A percentile compares a stretch with the other conserved stretches of the same genome.
These are phyloP conservation scores for Bretziella fagacearum DNA, from an alignment of 2,329 filamentous ascomycete genomes.

Conservation along the genomic window DNA sequence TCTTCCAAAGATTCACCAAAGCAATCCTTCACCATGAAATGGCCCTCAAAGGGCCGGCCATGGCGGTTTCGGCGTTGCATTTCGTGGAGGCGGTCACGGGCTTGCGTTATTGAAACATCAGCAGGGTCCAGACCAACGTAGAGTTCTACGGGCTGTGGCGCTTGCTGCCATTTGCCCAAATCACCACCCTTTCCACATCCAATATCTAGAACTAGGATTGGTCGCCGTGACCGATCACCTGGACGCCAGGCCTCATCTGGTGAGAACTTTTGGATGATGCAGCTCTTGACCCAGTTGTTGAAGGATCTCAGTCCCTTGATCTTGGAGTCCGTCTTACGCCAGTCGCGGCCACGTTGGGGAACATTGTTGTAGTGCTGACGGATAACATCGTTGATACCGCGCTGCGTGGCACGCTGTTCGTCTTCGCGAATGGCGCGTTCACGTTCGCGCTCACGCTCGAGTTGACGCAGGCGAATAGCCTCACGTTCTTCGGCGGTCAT, in stretches of 20 bases:
- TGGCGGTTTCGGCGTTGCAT: constrained; percentile 46
- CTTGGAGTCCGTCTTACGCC: constrained; percentile 82
- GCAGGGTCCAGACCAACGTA: constrained; percentile 93
- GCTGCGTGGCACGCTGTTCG: constrained; percentile 25
- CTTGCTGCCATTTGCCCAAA: constrained; percentile 86
- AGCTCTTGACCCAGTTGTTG: constrained; percentile 99
- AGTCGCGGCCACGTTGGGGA: constrained; percentile 81
- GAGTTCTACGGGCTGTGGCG: constrained; percentile 75
- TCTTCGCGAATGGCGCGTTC: constrained; percentile 23
- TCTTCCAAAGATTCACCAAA: constrained; percentile 73
- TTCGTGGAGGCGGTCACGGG: constrained; percentile 61
- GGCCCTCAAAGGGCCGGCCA: constrained; percentile 60
- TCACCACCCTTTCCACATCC: constrained; percentile 96
- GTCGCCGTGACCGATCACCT: constrained; percentile 35
- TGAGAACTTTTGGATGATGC: constrained; percentile 90
- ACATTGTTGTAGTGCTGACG: constrained; percentile 92
- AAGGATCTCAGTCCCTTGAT: constrained; percentile 90
- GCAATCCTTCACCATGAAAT: constrained; percentile 84
- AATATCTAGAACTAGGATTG: constrained; percentile 74
- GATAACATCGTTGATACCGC: constrained; percentile 64
- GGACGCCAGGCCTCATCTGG: constrained; percentile 57
- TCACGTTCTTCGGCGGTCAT: constrained; percentile 52
- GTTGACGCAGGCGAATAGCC: constrained; percentile 45
- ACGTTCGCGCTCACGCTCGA: constrained; percentile 31
- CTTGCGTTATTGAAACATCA: constrained; percentile 81